Base-by-base conservation (phyloP, 2,329 filamentous ascomycete species). In the Colletotrichum sp. region DNA sequence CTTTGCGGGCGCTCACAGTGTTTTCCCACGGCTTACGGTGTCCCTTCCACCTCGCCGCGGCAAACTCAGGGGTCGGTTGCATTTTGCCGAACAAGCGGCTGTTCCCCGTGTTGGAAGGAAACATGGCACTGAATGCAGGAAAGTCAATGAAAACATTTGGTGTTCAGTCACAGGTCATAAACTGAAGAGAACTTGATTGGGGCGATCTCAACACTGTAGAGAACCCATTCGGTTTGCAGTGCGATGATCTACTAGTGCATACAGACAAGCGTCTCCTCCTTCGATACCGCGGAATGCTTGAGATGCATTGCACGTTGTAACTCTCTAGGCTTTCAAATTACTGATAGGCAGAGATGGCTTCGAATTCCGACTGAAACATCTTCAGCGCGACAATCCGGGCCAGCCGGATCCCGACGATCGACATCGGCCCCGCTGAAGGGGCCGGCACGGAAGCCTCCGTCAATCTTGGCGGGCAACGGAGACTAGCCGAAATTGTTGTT, bases 301-400 rank as follows among this genome's bases (percentile, higher is more conserved):
- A 52, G n/a, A 52, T 48, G 44, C 22, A 13, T 11, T 52, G 3
- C 3, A 22, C 0, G 0, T 52, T 52, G 3, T 2, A 22, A 2
- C 1, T 8, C 6, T 48, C 2, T 4, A 13, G 1, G n/a, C 4
- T 13, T 52, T 52, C 9, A 22, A 13, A 0, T 52, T 5, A 0
- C 1, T 13, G 6, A 6, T 13, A 8, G n/a, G 44, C n/a, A 52
- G 11, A 52, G 9, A 52, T 22, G 11, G n/a, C 19, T 3, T 11
- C 11, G 0, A 52, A 22, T 52, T 22, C n/a, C 44, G 11, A 22
- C 44, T 22, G 6, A 22, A 22, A 52, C 3, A 11, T 52, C n/a
- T 22, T 52, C 3, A 52, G 8, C 12, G 44, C n/a, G 6, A 22
- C n/a, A 22, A 52, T 52, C n/a, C n/a, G 44, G 44, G 6, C n/a